A percentile compares a stretch with the other conserved stretches of the same genome.
Conservation (phyloP, 495 filamentous ascomycete species). For the Penicillium turbatum region DNA sequence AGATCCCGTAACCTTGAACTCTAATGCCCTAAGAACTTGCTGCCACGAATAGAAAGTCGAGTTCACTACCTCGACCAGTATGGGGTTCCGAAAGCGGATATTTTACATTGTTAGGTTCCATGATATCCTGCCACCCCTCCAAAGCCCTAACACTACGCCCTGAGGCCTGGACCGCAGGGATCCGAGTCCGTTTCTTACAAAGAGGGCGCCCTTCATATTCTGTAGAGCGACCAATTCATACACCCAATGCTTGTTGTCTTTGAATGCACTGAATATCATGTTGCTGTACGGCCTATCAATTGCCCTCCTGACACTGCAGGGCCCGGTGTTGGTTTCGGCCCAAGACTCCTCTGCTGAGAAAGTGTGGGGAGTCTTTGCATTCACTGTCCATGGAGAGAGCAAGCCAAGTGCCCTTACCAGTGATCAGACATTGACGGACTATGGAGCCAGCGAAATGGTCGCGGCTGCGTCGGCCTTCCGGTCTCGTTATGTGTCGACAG, state of each 20-base stretch:
- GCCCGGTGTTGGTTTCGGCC: conserved; percentile 16
- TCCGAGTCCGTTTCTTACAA: conserved; percentile 5
- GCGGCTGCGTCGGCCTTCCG: conserved; percentile 59
- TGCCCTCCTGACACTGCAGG: conserved; percentile 13
- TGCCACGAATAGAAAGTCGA: background rate
- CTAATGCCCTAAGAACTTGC: background rate
- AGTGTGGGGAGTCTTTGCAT: conserved; percentile 65
- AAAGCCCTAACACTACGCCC: conserved; percentile 5
- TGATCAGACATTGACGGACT: conserved; percentile 53
- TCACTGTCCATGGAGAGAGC: conserved; percentile 69
- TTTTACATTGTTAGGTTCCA: conserved; percentile 1
- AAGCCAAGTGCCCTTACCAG: conserved; percentile 51
- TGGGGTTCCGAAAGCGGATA: conserved; percentile 16
- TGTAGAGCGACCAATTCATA: background rate
- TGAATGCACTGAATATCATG: background rate
- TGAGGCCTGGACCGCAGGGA: conserved; percentile 15
- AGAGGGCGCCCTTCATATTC: background rate
- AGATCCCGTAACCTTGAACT: conserved; percentile 13
- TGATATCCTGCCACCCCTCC: conserved; percentile 9
- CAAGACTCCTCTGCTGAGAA: conserved; percentile 43
- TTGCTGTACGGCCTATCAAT: conserved; percentile 18
- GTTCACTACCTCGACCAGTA: background rate
- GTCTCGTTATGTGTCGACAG: conserved; percentile 50
- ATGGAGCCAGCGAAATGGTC: conserved; percentile 65
- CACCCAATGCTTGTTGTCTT: background rate